Percentiles rank a stretch among this genome's conserved stretches.
Conservation (phyloP, 192 early-diverging fungal species). For the Backusella morwellensis region DNA sequence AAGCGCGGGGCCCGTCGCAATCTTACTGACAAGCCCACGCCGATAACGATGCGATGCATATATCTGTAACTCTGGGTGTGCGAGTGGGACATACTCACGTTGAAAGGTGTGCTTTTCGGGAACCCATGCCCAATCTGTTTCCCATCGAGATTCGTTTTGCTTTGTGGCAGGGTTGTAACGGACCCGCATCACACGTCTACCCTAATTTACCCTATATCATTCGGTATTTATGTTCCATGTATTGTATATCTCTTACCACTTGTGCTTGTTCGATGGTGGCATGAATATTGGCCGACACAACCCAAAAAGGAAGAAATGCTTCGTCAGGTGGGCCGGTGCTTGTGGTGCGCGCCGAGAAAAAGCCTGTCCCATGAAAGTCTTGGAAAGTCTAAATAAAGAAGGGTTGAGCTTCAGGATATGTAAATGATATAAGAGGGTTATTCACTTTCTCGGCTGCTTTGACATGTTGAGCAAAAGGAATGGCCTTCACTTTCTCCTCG, state of each 20-base stretch:
- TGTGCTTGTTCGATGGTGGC: slow-evolving; percentile 47
- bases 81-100: slow-evolving; percentile 29
- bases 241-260: slow-evolving; percentile 26
- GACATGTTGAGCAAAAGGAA: slow-evolving; percentile 46
- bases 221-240: too few relatives aligned
- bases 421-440: too few relatives aligned
- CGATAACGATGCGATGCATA: slow-evolving; percentile 52
- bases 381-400: slow-evolving; percentile 39
- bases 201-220: slow-evolving; percentile 20
- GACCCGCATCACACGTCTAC: slow-evolving; percentile 40
- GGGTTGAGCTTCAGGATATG: too few relatives aligned
- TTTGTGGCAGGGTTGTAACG: slow-evolving; percentile 42
- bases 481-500: slow-evolving; percentile 42
- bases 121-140: slow-evolving; percentile 46
- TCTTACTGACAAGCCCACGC: slow-evolving; percentile 47
- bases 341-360: slow-evolving; percentile 44
- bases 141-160: slow-evolving; percentile 42
- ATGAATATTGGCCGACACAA: slow-evolving; percentile 42
- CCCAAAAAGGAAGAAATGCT: slow-evolving; percentile 53
- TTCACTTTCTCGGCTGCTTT: slow-evolving; percentile 48
- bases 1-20: slow-evolving; percentile 41
- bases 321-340: slow-evolving; percentile 39
- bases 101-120: slow-evolving; percentile 32
- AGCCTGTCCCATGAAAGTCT: slow-evolving; percentile 52
- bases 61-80: slow-evolving; percentile 43